These are phyloP conservation scores for Talinum fruticosum DNA, from an alignment of 148 eudicot genomes.

Conservation along the genomic window DNA sequence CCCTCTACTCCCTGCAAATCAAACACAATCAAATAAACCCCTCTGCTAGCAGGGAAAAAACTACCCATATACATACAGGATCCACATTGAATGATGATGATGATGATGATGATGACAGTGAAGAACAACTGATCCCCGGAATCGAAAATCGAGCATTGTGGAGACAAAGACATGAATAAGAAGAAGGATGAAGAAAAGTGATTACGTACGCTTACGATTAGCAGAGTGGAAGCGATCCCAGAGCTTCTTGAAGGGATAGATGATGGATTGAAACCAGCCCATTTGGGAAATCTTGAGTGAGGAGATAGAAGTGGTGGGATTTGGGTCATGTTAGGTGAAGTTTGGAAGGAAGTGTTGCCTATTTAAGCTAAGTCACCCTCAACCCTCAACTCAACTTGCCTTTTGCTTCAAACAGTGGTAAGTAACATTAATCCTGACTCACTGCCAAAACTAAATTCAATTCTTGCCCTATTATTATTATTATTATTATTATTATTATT, in stretches of 20 bases:
- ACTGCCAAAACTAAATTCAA: neutral
- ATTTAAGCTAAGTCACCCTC: neutral
- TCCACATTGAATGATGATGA: too few species aligned
- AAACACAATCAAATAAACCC: too few species aligned
- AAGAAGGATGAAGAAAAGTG: neutral
- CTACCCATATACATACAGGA: too few species aligned
- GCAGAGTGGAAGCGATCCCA: conserved; percentile 30
- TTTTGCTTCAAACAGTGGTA: conserved; percentile 26
- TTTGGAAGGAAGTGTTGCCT: conserved; percentile 26
- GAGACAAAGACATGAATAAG: conserved; percentile 1
- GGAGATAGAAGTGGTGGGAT: neutral
- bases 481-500: too few species aligned
- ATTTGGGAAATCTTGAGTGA: conserved; percentile 20
- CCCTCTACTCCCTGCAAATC: conserved; percentile 39
- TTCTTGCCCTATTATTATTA: neutral
- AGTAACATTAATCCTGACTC: conserved; percentile 12
- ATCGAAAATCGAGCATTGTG: neutral
- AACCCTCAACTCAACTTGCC: neutral
- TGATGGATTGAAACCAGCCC: conserved; percentile 52
- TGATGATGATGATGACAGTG: too few species aligned
- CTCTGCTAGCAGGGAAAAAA: too few species aligned
- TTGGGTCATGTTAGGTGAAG: conserved; percentile 29
- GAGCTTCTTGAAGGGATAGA: conserved; percentile 54
- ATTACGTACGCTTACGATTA: conserved; percentile 32
- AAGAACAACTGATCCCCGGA: too few species aligned